Base-by-base conservation (phyloP, 345 rosid genomes). In the Citrus maxima region DNA sequence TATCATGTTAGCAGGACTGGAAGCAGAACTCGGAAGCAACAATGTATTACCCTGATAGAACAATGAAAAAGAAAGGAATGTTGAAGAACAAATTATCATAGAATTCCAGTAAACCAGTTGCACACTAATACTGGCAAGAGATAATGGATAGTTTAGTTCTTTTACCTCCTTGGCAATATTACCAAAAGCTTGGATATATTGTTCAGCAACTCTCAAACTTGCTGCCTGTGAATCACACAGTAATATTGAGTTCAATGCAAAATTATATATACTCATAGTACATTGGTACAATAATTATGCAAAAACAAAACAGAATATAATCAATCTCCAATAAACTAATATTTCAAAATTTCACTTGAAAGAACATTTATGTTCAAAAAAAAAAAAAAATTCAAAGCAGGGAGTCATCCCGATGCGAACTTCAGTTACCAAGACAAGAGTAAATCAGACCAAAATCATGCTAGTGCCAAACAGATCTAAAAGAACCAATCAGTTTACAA, bases 161-260 rank as follows among this genome's bases (percentile, higher is more conserved):
- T 60, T 87, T 85, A 94, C 98, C 95, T 93, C 84, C 84, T 96
- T 93, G 72, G 98, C 99, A 79, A 96, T 91, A 58, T 96, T 89
- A 66, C 98, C 82, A 46, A 94, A 96, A 55, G 99, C 97, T 5
- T 87, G 85, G 77, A 94, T 77, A 76, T 96, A 96, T 74, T 91
- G 97, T 78, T 93, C 98, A 16, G 98, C 97, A 77, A 93, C 76
- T 84, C 87, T 96, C 85, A 92, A 81, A 83, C 97, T 89, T 27
- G 97, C 98, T 27, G 98, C 97, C 98, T 96, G 94, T 78, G 84
- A 70, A 70, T 59, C 49, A 63, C 61, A 79, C 32, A 77, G 77
- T 8, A 54, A 73, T 34, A 27, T 78, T 58, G 51, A 73, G 63
- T 25, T 60, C 46, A 32, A 13, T 74, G 28, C 27, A 25, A 51